Base-by-base conservation (phyloP, 148 eudicot genomes). In the Pouteria glomerata region DNA sequence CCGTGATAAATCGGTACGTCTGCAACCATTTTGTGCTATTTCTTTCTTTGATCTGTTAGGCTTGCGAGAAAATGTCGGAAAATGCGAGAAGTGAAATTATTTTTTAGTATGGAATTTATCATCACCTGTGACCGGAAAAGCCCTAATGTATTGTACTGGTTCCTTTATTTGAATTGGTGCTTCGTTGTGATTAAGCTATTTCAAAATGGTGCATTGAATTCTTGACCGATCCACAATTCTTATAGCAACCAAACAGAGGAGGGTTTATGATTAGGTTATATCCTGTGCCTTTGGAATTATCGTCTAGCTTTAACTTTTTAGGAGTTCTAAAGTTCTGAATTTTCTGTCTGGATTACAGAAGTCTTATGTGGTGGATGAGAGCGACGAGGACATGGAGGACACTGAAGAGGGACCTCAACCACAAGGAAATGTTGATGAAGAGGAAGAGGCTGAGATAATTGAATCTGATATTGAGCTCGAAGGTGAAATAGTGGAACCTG, bases 401-500 rank as follows among this genome's bases (percentile, higher is more conserved):
- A 66, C 69, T 0, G 61, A 68, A 48, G 73, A 78, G 8, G 78
- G 77, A 35, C 87, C 78, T 26, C 71, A 42, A 37, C 76, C 75
- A 52, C 82, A 69, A 58, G 82, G 72, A 23, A 37, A 34, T 47
- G 67, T 58, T 57, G 87, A 77, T 14, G 87, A 89, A 53, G 94
- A 87, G 50, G 89, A 86, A 48, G 89, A 84, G 63, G 82, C 79
- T 0, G 97, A 90, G 68, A 86, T 94, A 53, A 76, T 91, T 61
- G 97, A 94, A 77, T 94, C 98, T 66, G 97, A 94, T 68, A 70
- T 91, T 57, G 98, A 94, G 81, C 80, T 94, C 34, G 97, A 94
- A 72, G 90, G 96, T 61, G 96, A 94, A 21, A 77, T 70, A 47
- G 88, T 94, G 66, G 96, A 91, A 74, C 98, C 98, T 72, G 98